These are phyloP conservation scores for Globisporangium orthogonon DNA, from an alignment of 352 stramenopile genomes.

Conservation along the genomic window DNA sequence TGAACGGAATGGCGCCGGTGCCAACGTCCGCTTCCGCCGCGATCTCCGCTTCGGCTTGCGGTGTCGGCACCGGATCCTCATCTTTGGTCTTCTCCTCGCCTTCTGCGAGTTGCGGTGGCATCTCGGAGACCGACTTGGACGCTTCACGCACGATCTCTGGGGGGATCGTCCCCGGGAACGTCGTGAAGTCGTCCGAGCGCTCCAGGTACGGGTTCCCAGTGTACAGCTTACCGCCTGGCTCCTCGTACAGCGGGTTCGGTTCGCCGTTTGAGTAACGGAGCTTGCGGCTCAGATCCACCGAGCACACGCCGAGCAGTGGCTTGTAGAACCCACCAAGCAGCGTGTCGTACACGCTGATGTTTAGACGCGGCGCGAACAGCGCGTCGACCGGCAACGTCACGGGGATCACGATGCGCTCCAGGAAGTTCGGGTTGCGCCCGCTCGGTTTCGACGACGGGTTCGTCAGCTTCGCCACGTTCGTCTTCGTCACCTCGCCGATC, in stretches of 20 bases:
- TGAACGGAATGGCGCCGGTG: slow-evolving; percentile 9
- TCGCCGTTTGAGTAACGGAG: slow-evolving; percentile 61
- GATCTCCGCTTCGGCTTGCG: not conserved
- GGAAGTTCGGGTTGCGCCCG: slow-evolving; percentile 84
- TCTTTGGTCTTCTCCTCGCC: not conserved
- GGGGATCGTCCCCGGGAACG: slow-evolving; percentile 42
- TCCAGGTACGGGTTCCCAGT: slow-evolving; percentile 62
- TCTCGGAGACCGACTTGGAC: not conserved
- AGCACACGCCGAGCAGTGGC: slow-evolving; percentile 67
- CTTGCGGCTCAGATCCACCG: slow-evolving; percentile 70
- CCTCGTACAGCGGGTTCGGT: slow-evolving; percentile 52
- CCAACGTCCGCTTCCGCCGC: slow-evolving; percentile 9
- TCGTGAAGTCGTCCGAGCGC: slow-evolving; percentile 44
- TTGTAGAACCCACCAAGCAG: slow-evolving; percentile 82
- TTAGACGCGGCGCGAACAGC: slow-evolving; percentile 78
- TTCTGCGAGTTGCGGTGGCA: not conserved
- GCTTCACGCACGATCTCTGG: slow-evolving; percentile 8
- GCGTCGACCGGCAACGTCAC: slow-evolving; percentile 81
- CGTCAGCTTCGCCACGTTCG: slow-evolving; percentile 59
- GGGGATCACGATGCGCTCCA: slow-evolving; percentile 79
- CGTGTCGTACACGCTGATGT: slow-evolving; percentile 81
- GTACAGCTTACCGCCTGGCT: slow-evolving; percentile 24
- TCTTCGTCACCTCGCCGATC: slow-evolving; percentile 54
- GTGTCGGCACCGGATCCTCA: slow-evolving; percentile 1
- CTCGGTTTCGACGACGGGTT: slow-evolving; percentile 74